Evolutionary conservation across 805 yeast species (phyloP).

Genomic region (Lachancea nothofagi): DNA sequence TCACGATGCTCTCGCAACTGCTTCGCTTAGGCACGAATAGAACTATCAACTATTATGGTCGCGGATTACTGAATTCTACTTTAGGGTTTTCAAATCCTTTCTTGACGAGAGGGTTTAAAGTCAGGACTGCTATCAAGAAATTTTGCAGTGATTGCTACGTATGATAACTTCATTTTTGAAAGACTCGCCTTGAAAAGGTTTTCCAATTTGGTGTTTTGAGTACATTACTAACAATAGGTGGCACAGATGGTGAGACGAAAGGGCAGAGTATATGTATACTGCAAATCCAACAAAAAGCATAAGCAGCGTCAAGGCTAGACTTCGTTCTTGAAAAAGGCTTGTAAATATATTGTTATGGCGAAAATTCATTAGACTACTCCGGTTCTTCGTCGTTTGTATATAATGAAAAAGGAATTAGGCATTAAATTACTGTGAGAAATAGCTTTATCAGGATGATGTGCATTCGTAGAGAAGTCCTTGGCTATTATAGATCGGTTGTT

Average conservation of each 20-base stretch:
- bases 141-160: constrained; percentile 84
- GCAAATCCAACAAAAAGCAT: constrained; percentile 89
- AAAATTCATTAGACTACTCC: neutral
- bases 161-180: constrained; percentile 17
- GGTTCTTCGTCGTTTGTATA: neutral
- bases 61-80: constrained; percentile 5
- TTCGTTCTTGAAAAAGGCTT: neutral
- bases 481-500: neutral
- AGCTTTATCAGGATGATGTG: too few species aligned
- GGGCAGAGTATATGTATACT: constrained; percentile 88
- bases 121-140: constrained; percentile 87
- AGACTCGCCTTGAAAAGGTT: neutral
- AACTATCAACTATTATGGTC: neutral
- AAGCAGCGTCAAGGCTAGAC: constrained; percentile 80
- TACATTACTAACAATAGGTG: neutral
- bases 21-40: neutral
- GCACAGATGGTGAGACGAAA: constrained; percentile 78
- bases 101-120: constrained; percentile 72
- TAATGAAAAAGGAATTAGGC: neutral
- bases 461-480: too few species aligned
- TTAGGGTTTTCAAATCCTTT: constrained; percentile 17
- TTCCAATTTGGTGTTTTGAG: neutral
- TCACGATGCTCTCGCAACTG: constrained; percentile 1
- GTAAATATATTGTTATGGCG: constrained; percentile 1
- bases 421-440: too few species aligned